These are phyloP conservation scores for Rugiboletus extremiorientalis DNA, from an alignment of 1,284 basidiomycete genomes.

Conservation along the genomic window DNA sequence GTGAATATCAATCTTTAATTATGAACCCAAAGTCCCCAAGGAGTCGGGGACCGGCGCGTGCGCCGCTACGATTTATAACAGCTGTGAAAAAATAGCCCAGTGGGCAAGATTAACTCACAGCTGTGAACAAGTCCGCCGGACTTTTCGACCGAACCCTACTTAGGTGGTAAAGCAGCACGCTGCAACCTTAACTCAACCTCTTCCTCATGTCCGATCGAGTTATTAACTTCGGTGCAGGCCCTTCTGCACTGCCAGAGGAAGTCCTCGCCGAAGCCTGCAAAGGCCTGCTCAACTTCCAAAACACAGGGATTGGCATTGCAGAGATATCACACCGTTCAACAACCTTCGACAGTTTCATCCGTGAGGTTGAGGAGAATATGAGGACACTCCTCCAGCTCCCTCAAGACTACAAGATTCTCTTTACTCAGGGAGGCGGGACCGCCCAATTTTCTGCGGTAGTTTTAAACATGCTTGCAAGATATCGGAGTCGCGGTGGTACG, in stretches of 20 bases:
- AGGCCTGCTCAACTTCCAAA: constrained; percentile 83
- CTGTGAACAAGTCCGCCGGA: too few relatives aligned
- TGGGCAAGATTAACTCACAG: too few relatives aligned
- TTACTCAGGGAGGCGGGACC: constrained; percentile 91
- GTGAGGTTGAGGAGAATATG: constrained; percentile 66
- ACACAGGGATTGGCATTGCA: constrained; percentile 90
- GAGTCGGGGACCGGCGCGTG: too few relatives aligned
- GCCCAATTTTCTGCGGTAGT: constrained; percentile 89
- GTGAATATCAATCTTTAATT: too few relatives aligned
- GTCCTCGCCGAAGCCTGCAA: constrained; percentile 81
- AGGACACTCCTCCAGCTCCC: constrained; percentile 80
- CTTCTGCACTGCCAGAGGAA: constrained; percentile 81
- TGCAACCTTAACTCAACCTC: not conserved
- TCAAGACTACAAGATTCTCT: constrained; percentile 81
- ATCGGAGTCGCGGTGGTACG: constrained; percentile 65
- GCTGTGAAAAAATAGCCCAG: too few relatives aligned
- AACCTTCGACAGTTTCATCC: constrained; percentile 77
- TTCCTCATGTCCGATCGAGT: constrained; percentile 41
- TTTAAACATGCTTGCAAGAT: constrained; percentile 83
- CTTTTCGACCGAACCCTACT: too few relatives aligned
- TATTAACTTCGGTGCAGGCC: constrained; percentile 91
- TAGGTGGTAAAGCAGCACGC: not conserved
- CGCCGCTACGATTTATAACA: too few relatives aligned
- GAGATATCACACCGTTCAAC: constrained; percentile 93
- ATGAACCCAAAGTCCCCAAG: too few relatives aligned